Evolutionary conservation across 805 yeast species (phyloP).

Genomic region (Barnettozyma wickerhamii): DNA sequence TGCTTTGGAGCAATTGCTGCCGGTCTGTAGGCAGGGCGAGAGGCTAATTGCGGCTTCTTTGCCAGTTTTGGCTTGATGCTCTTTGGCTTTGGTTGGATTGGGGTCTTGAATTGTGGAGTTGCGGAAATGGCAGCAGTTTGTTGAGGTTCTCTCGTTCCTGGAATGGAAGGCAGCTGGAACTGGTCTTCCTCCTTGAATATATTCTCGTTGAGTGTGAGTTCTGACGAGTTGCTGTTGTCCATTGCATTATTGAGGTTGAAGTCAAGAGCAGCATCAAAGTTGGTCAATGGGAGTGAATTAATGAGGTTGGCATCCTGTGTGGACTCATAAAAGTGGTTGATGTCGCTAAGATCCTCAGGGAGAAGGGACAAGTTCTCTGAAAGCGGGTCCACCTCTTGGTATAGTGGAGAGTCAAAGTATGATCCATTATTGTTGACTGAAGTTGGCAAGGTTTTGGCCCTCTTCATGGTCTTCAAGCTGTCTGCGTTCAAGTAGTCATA

Average conservation of each 20-base stretch:
- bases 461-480: conserved; percentile 4
- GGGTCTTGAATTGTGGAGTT: conserved; percentile 1
- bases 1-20: not conserved
- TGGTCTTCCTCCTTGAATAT: conserved; percentile 1
- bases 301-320: conserved; percentile 7
- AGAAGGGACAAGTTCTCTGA: conserved; percentile 5
- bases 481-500: conserved; percentile 6
- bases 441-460: conserved; percentile 10
- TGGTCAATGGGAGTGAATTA: conserved; percentile 3
- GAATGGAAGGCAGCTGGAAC: not conserved
- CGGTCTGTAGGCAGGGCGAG: not conserved
- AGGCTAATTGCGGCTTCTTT: not conserved
- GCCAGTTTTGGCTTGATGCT: not conserved
- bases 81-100: conserved; percentile 2
- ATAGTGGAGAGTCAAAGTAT: conserved; percentile 18
- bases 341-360: conserved; percentile 20
- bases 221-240: not conserved
- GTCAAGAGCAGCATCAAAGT: conserved; percentile 6
- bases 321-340: conserved; percentile 13
- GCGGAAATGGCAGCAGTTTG: not conserved
- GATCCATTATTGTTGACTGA: conserved; percentile 3
- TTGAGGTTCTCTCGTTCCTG: not conserved
- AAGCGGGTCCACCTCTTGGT: conserved; percentile 19
- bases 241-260: not conserved
- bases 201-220: not conserved